Conservation (phyloP, 169 alveolate genomes). For the Hepatocystis sp. region DNA sequence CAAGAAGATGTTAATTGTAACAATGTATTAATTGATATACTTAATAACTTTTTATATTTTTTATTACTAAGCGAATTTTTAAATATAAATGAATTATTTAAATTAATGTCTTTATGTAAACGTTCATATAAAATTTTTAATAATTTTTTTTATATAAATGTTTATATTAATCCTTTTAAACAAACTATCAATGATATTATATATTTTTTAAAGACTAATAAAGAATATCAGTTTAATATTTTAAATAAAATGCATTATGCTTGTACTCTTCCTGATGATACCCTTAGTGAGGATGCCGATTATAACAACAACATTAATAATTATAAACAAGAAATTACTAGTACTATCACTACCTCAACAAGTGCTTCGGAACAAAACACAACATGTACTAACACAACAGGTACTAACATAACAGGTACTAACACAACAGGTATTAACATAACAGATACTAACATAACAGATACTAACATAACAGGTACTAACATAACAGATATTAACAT, state of each 20-base stretch:
- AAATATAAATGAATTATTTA: constrained; percentile 38
- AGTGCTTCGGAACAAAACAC: no score
- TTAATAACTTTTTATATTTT: constrained; percentile 62
- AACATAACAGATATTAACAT: background rate
- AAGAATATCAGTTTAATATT: constrained; percentile 61
- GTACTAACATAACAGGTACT: background rate
- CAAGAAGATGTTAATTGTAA: constrained; percentile 22
- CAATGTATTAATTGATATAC: constrained; percentile 34
- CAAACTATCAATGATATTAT: constrained; percentile 57
- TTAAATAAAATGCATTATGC: constrained; percentile 10
- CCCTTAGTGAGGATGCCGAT: no score
- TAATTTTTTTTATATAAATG: constrained; percentile 27
- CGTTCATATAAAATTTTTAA: constrained; percentile 39
- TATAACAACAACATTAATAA: no score
- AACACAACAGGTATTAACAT: background rate
- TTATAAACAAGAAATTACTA: no score
- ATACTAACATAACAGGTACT: background rate
- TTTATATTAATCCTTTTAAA: constrained; percentile 66
- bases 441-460: no score
- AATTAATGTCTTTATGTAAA: constrained; percentile 66
- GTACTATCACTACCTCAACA: no score
- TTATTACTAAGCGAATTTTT: constrained; percentile 57
- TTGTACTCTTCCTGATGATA: no score
- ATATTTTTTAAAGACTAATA: constrained; percentile 32
- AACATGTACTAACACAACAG: no score